These are phyloP conservation scores for Botrytis pseudocinerea DNA, from an alignment of 2,329 filamentous ascomycete species.

Conservation along the genomic window DNA sequence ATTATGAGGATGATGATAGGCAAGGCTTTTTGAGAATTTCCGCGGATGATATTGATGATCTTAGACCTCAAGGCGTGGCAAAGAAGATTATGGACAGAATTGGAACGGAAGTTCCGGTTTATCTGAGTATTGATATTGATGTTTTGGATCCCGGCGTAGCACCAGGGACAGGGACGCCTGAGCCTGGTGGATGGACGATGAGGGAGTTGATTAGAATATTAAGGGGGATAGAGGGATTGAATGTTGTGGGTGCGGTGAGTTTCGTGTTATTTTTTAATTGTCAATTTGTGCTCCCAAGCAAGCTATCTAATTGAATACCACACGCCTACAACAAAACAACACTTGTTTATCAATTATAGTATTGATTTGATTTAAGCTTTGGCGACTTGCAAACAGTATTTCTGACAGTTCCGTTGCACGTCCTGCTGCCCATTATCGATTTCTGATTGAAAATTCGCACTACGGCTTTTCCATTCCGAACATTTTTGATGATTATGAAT, in stretches of 20 bases:
- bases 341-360: not conserved
- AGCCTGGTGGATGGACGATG: conserved; percentile 89
- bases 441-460: too few species aligned
- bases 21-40: conserved; percentile 80
- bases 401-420: not conserved
- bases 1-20: conserved; percentile 69
- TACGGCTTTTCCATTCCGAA: not conserved
- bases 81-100: conserved; percentile 69
- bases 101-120: conserved; percentile 74
- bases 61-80: conserved; percentile 71
- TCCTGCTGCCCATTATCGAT: not conserved
- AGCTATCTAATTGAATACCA: not conserved
- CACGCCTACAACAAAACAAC: not conserved
- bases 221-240: conserved; percentile 77
- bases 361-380: not conserved
- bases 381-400: not conserved
- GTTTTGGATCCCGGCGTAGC: conserved; percentile 70
- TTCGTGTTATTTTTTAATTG: not conserved
- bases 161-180: conserved; percentile 83
- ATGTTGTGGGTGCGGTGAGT: conserved; percentile 71
- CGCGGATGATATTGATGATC: conserved; percentile 85
- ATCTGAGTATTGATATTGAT: conserved; percentile 79
- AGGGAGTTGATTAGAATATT: conserved; percentile 83
- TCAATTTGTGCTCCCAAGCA: not conserved
- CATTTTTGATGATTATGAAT: not conserved